A percentile compares a stretch with the other conserved stretches of the same genome.
Evolutionary conservation across 306 rosid species (phyloP).

Genomic region (Mucuna pruriens): DNA sequence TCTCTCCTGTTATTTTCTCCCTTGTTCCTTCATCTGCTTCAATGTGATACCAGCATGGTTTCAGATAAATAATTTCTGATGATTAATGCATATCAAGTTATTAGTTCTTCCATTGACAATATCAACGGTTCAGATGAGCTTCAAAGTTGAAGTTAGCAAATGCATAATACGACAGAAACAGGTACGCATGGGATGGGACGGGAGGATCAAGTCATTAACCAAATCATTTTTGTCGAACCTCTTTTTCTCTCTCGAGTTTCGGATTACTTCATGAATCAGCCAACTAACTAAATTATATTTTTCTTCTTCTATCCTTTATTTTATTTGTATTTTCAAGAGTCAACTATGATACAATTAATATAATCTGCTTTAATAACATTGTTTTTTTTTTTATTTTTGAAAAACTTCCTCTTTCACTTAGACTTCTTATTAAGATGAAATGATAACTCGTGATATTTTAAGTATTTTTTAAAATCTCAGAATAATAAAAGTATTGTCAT

Average conservation of each 20-base stretch:
- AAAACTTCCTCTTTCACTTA: background rate
- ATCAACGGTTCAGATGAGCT: background rate
- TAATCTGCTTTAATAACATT: background rate
- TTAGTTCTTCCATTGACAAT: background rate
- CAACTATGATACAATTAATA: background rate
- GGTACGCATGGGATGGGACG: background rate
- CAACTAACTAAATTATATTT: background rate
- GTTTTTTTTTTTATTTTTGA: background rate
- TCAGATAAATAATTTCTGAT: background rate
- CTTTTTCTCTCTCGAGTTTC: background rate
- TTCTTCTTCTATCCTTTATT: background rate
- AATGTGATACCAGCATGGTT: background rate
- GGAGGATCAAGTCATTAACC: background rate
- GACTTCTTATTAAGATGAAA: background rate
- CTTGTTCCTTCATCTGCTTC: background rate
- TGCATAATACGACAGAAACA: background rate
- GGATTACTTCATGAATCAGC: background rate
- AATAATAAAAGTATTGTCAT: background rate
- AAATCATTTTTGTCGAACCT: background rate
- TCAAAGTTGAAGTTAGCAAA: background rate
- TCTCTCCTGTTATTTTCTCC: no score
- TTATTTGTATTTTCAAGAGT: background rate
- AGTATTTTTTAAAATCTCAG: background rate
- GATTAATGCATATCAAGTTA: background rate
- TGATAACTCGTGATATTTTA: background rate